Percentiles rank a stretch among this genome's conserved stretches.
phyloP scores from a whole-genome alignment of 2,329 filamentous ascomycete genomes.

The Penicillium olsonii region DNA sequence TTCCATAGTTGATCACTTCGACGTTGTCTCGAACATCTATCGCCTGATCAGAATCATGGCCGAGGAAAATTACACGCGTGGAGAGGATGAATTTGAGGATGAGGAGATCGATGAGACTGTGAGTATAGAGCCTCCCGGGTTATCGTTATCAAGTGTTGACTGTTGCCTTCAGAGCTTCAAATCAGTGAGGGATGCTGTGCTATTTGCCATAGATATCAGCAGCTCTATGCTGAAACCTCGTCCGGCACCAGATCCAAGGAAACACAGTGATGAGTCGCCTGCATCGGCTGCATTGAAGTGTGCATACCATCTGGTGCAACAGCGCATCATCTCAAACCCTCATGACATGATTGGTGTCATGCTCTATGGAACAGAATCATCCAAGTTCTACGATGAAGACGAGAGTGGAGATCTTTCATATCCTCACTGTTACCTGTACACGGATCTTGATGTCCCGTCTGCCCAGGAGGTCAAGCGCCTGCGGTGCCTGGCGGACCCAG shows the following conservation, averaged over 20 bases:
- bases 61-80: constrained; percentile 37
- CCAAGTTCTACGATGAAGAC: constrained; percentile 72
- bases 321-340: constrained; percentile 95
- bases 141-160: constrained; percentile 6
- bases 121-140: constrained; percentile 9
- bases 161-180: constrained; percentile 70
- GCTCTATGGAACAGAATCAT: constrained; percentile 84
- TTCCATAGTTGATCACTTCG: not conserved
- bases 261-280: constrained; percentile 75
- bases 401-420: constrained; percentile 66
- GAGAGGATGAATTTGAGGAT: constrained; percentile 46
- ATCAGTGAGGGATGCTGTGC: constrained; percentile 92
- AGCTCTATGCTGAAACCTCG: constrained; percentile 77
- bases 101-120: constrained; percentile 51
- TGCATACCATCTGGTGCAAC: constrained; percentile 93
- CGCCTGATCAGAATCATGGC: constrained; percentile 31
- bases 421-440: constrained; percentile 89
- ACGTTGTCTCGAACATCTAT: not conserved
- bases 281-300: constrained; percentile 86
- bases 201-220: constrained; percentile 93
- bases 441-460: constrained; percentile 82
- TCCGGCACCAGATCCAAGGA: constrained; percentile 67
- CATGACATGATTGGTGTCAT: constrained; percentile 97
- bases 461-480: constrained; percentile 83
- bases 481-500: constrained; percentile 69